phyloP scores from a whole-genome alignment of 169 alveolate genomes.

The Perkinsus marinus region DNA sequence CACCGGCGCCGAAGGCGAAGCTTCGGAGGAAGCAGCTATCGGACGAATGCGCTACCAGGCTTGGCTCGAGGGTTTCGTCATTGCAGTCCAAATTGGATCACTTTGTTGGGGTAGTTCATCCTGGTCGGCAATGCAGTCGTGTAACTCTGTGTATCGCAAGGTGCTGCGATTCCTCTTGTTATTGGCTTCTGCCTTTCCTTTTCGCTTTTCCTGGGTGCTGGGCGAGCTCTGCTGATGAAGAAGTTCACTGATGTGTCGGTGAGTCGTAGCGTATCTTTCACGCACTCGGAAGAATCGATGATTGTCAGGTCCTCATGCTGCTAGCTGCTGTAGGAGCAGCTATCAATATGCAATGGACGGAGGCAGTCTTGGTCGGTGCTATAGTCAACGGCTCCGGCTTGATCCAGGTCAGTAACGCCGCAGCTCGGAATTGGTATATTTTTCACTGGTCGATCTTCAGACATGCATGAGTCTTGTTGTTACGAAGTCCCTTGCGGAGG shows the following conservation, averaged over 20 bases:
- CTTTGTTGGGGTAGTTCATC: neutral
- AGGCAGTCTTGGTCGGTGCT: neutral
- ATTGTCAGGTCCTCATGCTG: neutral
- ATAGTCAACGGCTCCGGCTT: neutral
- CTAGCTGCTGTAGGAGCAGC: neutral
- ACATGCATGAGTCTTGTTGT: neutral
- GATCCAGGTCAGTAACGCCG: neutral
- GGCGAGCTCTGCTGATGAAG: neutral
- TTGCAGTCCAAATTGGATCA: neutral
- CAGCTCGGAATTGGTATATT: neutral
- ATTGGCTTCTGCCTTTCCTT: neutral
- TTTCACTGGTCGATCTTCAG: neutral
- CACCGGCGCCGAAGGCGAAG: neutral
- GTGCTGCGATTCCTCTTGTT: neutral
- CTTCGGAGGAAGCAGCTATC: neutral
- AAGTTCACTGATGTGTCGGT: neutral
- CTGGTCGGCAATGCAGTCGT: neutral
- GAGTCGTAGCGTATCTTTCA: neutral
- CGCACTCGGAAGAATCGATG: neutral
- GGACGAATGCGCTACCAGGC: neutral
- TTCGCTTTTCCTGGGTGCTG: neutral
- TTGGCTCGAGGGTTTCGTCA: neutral
- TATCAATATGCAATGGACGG: neutral
- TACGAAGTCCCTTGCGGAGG: neutral
- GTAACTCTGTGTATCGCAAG: neutral